phyloP scores from a whole-genome alignment of 73 alveolate species.

The Tetrahymena malaccensis region DNA sequence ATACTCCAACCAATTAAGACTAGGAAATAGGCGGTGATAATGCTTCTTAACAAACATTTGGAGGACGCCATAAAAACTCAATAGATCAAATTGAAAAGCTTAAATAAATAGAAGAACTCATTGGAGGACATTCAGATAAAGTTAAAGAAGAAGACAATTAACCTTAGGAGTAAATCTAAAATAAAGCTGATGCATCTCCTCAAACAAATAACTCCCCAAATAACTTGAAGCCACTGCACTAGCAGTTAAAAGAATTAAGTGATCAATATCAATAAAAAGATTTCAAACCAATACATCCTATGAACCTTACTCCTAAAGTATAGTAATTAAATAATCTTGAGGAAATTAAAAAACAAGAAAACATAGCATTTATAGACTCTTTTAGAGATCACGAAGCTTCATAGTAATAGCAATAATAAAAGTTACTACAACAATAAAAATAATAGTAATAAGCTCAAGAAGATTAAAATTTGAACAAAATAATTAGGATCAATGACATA shows the following conservation, averaged over 20 bases:
- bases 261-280: background rate
- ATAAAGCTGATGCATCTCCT: background rate
- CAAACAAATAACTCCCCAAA: background rate
- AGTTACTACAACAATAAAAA: background rate
- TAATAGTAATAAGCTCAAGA: background rate
- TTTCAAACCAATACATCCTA: background rate
- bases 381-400: background rate
- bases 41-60: background rate
- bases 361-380: background rate
- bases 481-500: background rate
- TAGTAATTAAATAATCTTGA: background rate
- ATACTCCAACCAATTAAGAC: background rate
- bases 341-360: background rate
- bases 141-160: background rate
- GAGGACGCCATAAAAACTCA: background rate
- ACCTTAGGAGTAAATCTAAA: background rate
- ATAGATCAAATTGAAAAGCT: background rate
- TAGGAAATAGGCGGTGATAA: background rate
- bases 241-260: background rate
- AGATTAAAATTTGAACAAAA: background rate
- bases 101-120: background rate
- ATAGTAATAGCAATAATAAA: background rate
- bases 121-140: background rate
- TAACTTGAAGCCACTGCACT: background rate
- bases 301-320: background rate